These are phyloP conservation scores for Heterobasidion parviporum DNA, from an alignment of 1,284 basidiomycete genomes.

Conservation along the genomic window DNA sequence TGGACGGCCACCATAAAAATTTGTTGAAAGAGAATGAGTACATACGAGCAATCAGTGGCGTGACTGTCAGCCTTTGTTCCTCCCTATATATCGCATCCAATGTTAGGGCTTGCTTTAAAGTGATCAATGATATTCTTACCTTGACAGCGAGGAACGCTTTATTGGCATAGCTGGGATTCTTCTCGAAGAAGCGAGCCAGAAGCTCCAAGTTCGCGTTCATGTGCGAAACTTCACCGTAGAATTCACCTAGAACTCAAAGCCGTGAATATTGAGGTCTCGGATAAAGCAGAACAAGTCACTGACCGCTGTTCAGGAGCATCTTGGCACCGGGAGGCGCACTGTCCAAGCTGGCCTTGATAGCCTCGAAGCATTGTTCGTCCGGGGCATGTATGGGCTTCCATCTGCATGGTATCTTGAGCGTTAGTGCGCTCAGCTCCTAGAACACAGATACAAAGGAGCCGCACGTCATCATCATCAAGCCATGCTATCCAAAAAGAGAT, in stretches of 20 bases:
- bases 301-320: conserved; percentile 16
- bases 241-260: conserved; percentile 17
- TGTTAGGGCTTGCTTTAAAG: not conserved
- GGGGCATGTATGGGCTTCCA: conserved; percentile 25
- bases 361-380: conserved; percentile 41
- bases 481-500: not conserved
- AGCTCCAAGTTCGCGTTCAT: conserved; percentile 24
- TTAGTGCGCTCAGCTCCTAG: not conserved
- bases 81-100: no score
- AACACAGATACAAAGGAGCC: not conserved
- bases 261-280: not conserved
- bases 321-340: conserved; percentile 31
- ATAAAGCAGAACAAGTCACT: not conserved
- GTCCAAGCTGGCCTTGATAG: conserved; percentile 48
- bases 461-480: conserved; percentile 1
- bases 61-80: not conserved
- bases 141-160: conserved; percentile 31
- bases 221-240: conserved; percentile 22
- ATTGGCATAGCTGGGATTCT: conserved; percentile 36
- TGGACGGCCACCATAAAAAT: not conserved
- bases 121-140: conserved; percentile 4
- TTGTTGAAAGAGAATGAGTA: not conserved
- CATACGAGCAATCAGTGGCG: conserved; percentile 2
- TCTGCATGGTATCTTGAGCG: conserved; percentile 4
- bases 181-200: conserved; percentile 25